Evolutionary conservation across 2,329 filamentous ascomycete genomes (phyloP), one percentile per base, ranked within the genome.

Genomic region (Talaromyces islandicus): DNA sequence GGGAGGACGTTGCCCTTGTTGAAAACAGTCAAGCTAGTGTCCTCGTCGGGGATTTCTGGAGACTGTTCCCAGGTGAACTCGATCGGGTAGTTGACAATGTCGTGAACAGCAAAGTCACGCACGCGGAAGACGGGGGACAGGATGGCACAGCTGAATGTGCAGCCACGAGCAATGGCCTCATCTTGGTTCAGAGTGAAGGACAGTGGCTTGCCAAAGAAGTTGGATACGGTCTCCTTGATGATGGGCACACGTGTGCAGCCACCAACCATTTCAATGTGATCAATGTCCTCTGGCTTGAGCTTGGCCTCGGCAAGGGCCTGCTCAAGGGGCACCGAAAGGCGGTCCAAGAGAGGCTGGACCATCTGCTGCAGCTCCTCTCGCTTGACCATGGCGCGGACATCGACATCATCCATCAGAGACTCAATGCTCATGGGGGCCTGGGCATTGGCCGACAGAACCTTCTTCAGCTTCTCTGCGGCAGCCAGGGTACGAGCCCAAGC

Each of bases 21-120:
- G 80, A 99, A 99, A 71, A 99, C 94, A 38, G 91, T 96, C 68
- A 99, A 83, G 80, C 88, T 95, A 59, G 94, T 97, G 76, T 97
- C 94, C 83, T 99, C 94, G 70, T 99, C 94, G 27, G 94, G 94
- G 69, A 99, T 99, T 71, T 99, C 94, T 62, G 92, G 87, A 27
- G 93, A 95, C 83, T 97, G 96, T 83, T 99, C 94, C 94, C 94
- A 99, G 57, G 88, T 90, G 77, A 99, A 99, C 75, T 99, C 93
- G 75, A 99, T 96, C 54, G 94, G 94, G 81, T 97, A 99, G 82
- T 88, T 91, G 79, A 96, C 91, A 70, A 97, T 93, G 77, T 99
- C 94, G 83, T 97, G 92, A 63, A 97, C 89, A 68, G 92, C 87
- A 78, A 99, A 99, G 81, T 99, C 94, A 71, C 94, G 92, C 73